Evolutionary conservation across 345 rosid species (phyloP).

Genomic region (Moringa oleifera): DNA sequence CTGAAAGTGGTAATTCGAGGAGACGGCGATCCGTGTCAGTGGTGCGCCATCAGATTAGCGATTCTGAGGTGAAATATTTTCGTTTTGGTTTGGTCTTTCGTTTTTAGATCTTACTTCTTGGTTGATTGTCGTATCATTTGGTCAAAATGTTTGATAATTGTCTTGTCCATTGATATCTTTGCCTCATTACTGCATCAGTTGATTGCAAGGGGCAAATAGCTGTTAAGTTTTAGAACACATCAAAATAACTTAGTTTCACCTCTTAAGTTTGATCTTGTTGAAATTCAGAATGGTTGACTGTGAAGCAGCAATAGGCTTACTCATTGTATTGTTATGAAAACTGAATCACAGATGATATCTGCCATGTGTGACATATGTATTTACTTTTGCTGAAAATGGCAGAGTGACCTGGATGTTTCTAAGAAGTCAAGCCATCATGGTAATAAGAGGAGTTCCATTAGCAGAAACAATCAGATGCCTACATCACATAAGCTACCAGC

Average conservation of each 20-base stretch:
- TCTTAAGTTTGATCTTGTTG: background rate
- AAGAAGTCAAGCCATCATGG: conserved; percentile 33
- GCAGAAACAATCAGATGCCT: conserved; percentile 33
- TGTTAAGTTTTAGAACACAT: too few species aligned
- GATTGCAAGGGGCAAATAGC: background rate
- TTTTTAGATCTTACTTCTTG: too few species aligned
- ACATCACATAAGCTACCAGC: conserved; percentile 30
- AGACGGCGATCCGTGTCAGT: conserved; percentile 76
- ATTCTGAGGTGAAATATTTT: conserved; percentile 59
- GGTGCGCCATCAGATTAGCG: conserved; percentile 54
- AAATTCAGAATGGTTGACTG: too few species aligned
- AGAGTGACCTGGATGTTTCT: conserved; percentile 67
- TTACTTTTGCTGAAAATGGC: conserved; percentile 25
- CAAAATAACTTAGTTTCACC: too few species aligned
- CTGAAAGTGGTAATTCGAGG: conserved; percentile 38
- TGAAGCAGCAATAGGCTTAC: too few species aligned
- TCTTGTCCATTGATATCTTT: background rate
- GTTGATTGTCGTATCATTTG: background rate
- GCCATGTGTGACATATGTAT: background rate
- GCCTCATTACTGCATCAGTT: too few species aligned
- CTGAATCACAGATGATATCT: too few species aligned
- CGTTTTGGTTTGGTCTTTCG: background rate
- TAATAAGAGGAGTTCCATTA: conserved; percentile 27
- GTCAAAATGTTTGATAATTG: background rate
- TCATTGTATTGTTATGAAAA: too few species aligned